Percentiles rank a stretch among this genome's conserved stretches.
phyloP scores from a whole-genome alignment of 2,329 filamentous ascomycete genomes.

The Sporothrix sp. region DNA sequence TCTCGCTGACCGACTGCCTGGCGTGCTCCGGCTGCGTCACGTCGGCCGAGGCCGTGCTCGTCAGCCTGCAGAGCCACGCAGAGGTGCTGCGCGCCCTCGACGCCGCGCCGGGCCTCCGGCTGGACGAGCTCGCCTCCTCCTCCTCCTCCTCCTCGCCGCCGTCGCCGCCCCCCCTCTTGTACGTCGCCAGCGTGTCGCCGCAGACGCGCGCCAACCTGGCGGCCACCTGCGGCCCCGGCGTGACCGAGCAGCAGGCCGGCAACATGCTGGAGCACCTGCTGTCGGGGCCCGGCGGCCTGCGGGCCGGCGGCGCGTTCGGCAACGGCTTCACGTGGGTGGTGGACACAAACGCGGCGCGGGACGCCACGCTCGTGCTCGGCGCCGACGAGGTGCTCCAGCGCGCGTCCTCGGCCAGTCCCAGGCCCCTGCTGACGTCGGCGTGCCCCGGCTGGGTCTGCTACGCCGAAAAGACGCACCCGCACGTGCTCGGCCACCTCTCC shows the following conservation, averaged over 20 bases:
- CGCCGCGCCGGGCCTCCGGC: conserved; percentile 42
- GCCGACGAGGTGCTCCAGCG: conserved; percentile 66
- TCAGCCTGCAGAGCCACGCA: conserved; percentile 84
- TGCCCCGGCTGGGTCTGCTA: conserved; percentile 99
- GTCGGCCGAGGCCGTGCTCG: conserved; percentile 92
- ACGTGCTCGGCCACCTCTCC: conserved; percentile 84
- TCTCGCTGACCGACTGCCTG: conserved; percentile 93
- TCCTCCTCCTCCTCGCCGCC: conserved; percentile 37
- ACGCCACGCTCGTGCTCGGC: conserved; percentile 72
- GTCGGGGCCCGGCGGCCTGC: conserved; percentile 57
- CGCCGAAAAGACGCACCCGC: conserved; percentile 93
- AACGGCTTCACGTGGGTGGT: conserved; percentile 83
- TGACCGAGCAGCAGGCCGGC: conserved; percentile 64
- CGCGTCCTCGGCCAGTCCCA: conserved; percentile 11
- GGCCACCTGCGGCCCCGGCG: conserved; percentile 63
- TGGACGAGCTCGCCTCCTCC: conserved; percentile 25
- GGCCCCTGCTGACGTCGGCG: conserved; percentile 67
- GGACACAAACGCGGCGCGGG: conserved; percentile 76
- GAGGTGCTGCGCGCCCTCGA: conserved; percentile 83
- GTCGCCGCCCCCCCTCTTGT: conserved; percentile 60
- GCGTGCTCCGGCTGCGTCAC: conserved; percentile 97
- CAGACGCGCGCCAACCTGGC: conserved; percentile 85
- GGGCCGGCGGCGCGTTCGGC: conserved; percentile 57
- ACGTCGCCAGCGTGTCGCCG: conserved; percentile 86
- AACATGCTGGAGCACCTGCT: conserved; percentile 77